Evolutionary conservation across 2,329 filamentous ascomycete genomes (phyloP).

Genomic region (Podosphaera aphanis): DNA sequence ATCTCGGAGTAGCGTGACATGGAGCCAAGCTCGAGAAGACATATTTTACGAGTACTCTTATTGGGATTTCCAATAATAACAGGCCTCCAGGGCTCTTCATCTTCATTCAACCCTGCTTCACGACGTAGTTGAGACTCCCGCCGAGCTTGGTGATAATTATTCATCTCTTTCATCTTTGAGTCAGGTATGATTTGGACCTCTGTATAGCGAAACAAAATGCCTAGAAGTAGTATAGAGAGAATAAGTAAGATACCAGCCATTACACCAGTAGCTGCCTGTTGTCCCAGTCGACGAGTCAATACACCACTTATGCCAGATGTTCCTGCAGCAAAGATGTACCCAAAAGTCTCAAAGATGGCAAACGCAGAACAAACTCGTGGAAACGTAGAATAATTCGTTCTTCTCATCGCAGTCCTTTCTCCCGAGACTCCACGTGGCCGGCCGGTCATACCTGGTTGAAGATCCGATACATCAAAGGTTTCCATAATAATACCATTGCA

Average conservation of each 20-base stretch:
- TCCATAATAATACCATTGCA: slow-evolving; percentile 62
- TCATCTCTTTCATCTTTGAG: slow-evolving; percentile 30
- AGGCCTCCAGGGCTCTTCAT: slow-evolving; percentile 35
- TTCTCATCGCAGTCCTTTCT: slow-evolving; percentile 21
- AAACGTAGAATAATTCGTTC: slow-evolving; percentile 54
- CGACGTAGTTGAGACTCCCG: slow-evolving; percentile 22
- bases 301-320: slow-evolving; percentile 46
- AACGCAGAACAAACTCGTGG: slow-evolving; percentile 50
- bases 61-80: slow-evolving; percentile 49
- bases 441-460: slow-evolving; percentile 47
- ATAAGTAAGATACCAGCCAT: slow-evolving; percentile 42
- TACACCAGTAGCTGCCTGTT: slow-evolving; percentile 43
- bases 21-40: slow-evolving; percentile 42
- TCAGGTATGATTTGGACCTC: slow-evolving; percentile 45
- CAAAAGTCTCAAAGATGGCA: slow-evolving; percentile 44
- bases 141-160: slow-evolving; percentile 26
- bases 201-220: slow-evolving; percentile 39
- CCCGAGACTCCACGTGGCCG: slow-evolving; percentile 25
- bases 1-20: slow-evolving; percentile 55
- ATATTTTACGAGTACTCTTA: slow-evolving; percentile 45
- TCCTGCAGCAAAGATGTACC: slow-evolving; percentile 44
- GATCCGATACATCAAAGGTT: slow-evolving; percentile 57
- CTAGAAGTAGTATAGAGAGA: slow-evolving; percentile 38
- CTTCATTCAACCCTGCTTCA: slow-evolving; percentile 7
- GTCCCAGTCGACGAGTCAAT: slow-evolving; percentile 39